Percentiles rank a stretch among this genome's conserved stretches.
phyloP scores from a whole-genome alignment of 2,329 filamentous ascomycete genomes.

The Fusarium sp. region DNA sequence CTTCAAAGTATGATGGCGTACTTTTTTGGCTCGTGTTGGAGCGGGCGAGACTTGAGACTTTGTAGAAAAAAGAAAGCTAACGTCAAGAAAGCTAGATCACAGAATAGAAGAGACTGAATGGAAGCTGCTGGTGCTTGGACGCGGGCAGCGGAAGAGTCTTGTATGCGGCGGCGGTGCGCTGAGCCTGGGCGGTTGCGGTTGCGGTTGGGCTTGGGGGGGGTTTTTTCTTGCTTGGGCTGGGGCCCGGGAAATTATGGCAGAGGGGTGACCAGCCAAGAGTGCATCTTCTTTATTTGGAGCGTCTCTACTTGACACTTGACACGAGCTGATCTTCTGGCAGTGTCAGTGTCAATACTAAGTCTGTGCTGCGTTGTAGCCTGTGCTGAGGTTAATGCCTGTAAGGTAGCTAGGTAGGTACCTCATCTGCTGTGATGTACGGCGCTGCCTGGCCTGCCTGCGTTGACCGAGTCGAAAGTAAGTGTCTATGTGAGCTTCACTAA shows the following conservation, averaged over 20 bases:
- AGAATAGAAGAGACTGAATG: constrained; percentile 22
- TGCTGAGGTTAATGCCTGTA: constrained; percentile 8
- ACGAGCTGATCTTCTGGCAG: constrained; percentile 32
- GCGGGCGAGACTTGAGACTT: constrained; percentile 42
- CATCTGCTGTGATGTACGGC: neutral
- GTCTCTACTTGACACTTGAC: constrained; percentile 31
- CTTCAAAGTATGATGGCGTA: constrained; percentile 39
- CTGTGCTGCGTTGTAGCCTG: constrained; percentile 7
- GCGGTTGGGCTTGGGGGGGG: constrained; percentile 23
- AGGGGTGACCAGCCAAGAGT: constrained; percentile 42
- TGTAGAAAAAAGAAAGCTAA: constrained; percentile 32
- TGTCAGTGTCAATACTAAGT: constrained; percentile 10
- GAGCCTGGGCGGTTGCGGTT: constrained; percentile 18
- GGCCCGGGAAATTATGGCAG: constrained; percentile 48
- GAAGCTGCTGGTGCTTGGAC: constrained; percentile 9
- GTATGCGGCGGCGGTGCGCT: constrained; percentile 33
- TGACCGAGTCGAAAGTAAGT: constrained; percentile 18
- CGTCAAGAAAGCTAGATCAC: constrained; percentile 40
- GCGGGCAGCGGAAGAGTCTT: constrained; percentile 39
- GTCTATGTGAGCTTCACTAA: constrained; percentile 38
- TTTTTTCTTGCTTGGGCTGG: constrained; percentile 34
- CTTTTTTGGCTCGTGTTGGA: constrained; percentile 29
- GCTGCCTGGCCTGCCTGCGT: neutral
- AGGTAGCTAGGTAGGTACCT: neutral
- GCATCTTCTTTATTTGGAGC: constrained; percentile 44